Conservation (phyloP, 192 early-diverging fungal species). For the Backusella tarrabulga region DNA sequence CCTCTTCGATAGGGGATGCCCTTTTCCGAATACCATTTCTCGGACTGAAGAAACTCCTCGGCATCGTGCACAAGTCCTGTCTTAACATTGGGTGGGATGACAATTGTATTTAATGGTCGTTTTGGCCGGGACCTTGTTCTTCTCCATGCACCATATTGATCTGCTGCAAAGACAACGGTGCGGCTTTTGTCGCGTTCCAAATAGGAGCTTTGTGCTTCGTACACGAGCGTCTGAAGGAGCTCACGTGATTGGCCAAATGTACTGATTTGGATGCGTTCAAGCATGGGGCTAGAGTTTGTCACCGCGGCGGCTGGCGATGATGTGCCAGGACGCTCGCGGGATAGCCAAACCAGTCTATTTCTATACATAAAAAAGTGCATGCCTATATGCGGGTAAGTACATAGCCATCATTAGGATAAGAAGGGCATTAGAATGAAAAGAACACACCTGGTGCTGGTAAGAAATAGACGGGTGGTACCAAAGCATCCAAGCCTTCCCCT, state of each 20-base stretch:
- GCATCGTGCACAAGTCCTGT: constrained; percentile 43
- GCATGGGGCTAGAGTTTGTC: constrained; percentile 23
- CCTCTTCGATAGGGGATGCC: constrained; percentile 69
- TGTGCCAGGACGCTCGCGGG: constrained; percentile 39
- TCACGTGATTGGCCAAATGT: constrained; percentile 50
- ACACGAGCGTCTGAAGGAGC: constrained; percentile 49
- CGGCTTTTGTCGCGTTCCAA: constrained; percentile 57
- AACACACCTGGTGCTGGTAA: constrained; percentile 55
- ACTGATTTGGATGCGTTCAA: constrained; percentile 55
- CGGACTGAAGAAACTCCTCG: constrained; percentile 51
- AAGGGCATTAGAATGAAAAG: not conserved
- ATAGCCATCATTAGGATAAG: not conserved
- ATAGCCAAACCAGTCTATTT: constrained; percentile 48
- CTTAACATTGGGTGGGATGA: constrained; percentile 49
- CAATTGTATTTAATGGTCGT: constrained; percentile 54
- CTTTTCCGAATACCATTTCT: constrained; percentile 56
- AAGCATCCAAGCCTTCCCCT: constrained; percentile 39
- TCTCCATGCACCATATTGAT: constrained; percentile 65
- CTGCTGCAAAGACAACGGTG: constrained; percentile 61
- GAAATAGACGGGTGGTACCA: constrained; percentile 48
- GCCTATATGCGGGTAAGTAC: constrained; percentile 24
- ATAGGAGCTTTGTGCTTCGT: constrained; percentile 53
- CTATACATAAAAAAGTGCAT: constrained; percentile 57
- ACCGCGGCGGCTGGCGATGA: constrained; percentile 21
- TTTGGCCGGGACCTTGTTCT: constrained; percentile 48